Percentiles rank a stretch among this genome's conserved stretches.
These are phyloP conservation scores for Lodderomyces margitis DNA, from an alignment of 1,139 yeast genomes.

Conservation along the genomic window DNA sequence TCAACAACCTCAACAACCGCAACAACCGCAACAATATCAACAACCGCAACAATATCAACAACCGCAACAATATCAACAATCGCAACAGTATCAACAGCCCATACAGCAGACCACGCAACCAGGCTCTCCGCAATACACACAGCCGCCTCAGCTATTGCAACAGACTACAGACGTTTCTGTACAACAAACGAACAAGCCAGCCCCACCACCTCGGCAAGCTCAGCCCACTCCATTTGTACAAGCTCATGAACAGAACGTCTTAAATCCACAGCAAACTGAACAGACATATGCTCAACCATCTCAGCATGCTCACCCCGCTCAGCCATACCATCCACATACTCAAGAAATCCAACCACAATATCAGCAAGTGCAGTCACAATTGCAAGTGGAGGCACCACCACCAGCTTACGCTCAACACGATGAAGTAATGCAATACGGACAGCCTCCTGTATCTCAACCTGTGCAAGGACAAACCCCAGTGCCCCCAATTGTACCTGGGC, in stretches of 20 bases:
- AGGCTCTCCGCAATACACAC: constrained; percentile 6
- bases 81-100: constrained; percentile 11
- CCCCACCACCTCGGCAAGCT: background rate
- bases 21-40: constrained; percentile 11
- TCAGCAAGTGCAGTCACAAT: constrained; percentile 9
- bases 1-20: constrained; percentile 10
- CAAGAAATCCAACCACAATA: constrained; percentile 8
- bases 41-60: constrained; percentile 9
- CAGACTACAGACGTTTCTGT: too few relatives aligned
- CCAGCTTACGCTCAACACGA: constrained; percentile 8
- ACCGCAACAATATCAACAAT: constrained; percentile 11
- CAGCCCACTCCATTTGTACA: background rate
- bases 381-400: constrained; percentile 5
- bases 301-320: constrained; percentile 7
- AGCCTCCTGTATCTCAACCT: constrained; percentile 3
- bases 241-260: background rate
- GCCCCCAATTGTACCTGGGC: background rate
- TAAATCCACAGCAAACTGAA: constrained; percentile 4
- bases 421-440: constrained; percentile 9
- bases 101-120: constrained; percentile 6
- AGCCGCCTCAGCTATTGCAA: constrained; percentile 10
- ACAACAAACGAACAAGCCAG: constrained; percentile 7
- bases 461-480: constrained; percentile 2
- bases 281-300: constrained; percentile 6
- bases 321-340: constrained; percentile 8